phyloP scores from a whole-genome alignment of 202 grass and related monocot species.

The Saccharum hybrid region DNA sequence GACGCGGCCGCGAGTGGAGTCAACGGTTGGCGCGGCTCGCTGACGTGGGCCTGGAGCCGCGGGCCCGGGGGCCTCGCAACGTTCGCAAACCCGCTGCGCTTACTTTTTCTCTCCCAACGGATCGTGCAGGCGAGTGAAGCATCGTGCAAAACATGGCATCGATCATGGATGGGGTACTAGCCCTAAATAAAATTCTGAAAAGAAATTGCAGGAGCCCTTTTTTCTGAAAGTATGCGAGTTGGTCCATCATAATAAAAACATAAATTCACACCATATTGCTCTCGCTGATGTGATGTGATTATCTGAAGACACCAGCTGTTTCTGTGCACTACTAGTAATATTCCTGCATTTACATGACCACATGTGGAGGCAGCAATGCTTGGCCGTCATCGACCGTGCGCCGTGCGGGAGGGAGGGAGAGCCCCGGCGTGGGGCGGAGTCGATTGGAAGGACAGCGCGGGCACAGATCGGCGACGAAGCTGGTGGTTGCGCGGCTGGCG shows the following conservation, averaged over 20 bases:
- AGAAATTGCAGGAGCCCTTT: neutral
- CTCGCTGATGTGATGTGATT: neutral
- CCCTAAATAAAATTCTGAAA: neutral
- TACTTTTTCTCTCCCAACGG: slow-evolving; percentile 15
- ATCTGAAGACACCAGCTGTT: neutral
- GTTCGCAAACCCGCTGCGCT: slow-evolving; percentile 8
- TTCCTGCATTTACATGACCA: neutral
- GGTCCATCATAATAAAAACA: neutral
- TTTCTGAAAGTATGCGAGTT: neutral
- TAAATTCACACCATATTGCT: neutral
- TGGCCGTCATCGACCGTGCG: neutral
- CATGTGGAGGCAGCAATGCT: neutral
- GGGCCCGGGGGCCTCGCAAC: slow-evolving; percentile 28
- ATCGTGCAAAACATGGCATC: neutral
- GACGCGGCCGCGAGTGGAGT: slow-evolving; percentile 20
- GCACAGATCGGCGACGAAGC: slow-evolving; percentile 27
- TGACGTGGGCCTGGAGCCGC: slow-evolving; percentile 51
- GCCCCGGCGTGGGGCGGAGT: neutral
- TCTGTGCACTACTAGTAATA: neutral
- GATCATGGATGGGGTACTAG: too few species aligned
- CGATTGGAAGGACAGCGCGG: slow-evolving; percentile 38
- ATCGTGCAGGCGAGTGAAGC: neutral
- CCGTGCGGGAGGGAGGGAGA: too few species aligned
- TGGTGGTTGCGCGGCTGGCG: neutral
- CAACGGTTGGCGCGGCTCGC: slow-evolving; percentile 51